Evolutionary conservation across 805 yeast genomes (phyloP), one percentile per base, ranked within the genome.

Genomic region (Nakazawaea ernobii): DNA sequence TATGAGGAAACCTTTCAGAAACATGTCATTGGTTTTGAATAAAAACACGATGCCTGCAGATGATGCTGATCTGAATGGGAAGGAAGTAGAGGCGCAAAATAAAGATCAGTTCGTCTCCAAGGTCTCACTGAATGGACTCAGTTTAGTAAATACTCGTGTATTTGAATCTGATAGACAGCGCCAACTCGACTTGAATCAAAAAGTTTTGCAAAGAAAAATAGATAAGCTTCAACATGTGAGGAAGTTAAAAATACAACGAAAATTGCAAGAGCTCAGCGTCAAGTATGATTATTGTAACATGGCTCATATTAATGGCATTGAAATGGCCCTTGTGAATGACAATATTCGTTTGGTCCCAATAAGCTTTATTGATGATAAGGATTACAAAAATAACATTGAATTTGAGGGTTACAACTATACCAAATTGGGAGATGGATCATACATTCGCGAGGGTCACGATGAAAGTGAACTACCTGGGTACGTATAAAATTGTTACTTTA

Each of bases 211-310:
- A 28, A 55, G 57, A 14, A 57, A 52, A 24, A 32, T 32, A 2
- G 50, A 43, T 32, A 50, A 37, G 45, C 28, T 43, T 48, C 32
- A 50, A 27, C 52, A 49, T 37, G 35, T 47, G 44, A 53, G 47
- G 29, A 52, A 54, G 49, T 52, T 53, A 43, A 35, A 45, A 33
- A 43, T 57, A 2, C 35, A 51, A 45, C 45, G 53, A 53, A 45
- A 50, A 51, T 39, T 61, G 13, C 43, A 57, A 46, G 55, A 61
- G 46, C 67, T 73, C 46, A 63, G 65, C 49, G 57, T 58, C 6
- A 63, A 65, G 43, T 66, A 71, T 38, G 77, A 71, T 43, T 58
- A 61, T 49, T 69, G 72, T 46, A 84, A 80, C 53, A 63, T 82
- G 35, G 53, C 71, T 8, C 43, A 55, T 11, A 63, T 79, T 9